Evolutionary conservation across 176 grass and related monocot genomes (phyloP).

Genomic region (Hsuehochloa calcarea): DNA sequence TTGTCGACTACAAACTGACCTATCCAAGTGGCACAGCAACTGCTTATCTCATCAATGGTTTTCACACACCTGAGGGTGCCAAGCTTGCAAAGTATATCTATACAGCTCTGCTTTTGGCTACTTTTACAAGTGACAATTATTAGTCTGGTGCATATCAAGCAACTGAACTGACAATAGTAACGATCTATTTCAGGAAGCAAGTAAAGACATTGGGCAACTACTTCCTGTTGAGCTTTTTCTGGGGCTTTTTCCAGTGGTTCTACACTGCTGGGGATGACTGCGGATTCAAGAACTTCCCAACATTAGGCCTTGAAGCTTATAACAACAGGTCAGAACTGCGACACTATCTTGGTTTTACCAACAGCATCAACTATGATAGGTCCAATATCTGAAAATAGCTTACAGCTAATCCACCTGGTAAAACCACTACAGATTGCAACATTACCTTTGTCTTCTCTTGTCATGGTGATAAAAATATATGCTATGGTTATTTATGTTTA

Average conservation of each 20-base stretch:
- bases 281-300: slow-evolving; percentile 78
- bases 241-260: slow-evolving; percentile 96
- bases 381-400: background rate
- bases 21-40: slow-evolving; percentile 78
- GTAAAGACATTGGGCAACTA: slow-evolving; percentile 78
- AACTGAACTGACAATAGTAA: background rate
- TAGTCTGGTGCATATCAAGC: background rate
- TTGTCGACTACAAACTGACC: slow-evolving; percentile 74
- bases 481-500: background rate
- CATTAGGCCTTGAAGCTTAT: slow-evolving; percentile 71
- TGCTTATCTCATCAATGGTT: slow-evolving; percentile 70
- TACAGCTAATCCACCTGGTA: background rate
- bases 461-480: slow-evolving; percentile 8
- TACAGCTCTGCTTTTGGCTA: slow-evolving; percentile 8
- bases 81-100: slow-evolving; percentile 74
- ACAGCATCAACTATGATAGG: background rate
- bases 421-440: background rate
- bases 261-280: slow-evolving; percentile 72
- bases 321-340: slow-evolving; percentile 43
- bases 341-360: background rate
- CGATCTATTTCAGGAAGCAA: slow-evolving; percentile 65
- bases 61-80: slow-evolving; percentile 64
- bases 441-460: slow-evolving; percentile 2
- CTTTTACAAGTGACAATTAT: background rate
- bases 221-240: slow-evolving; percentile 69